Conservation (phyloP, 148 eudicot species). For the Rhododendron henanense region DNA sequence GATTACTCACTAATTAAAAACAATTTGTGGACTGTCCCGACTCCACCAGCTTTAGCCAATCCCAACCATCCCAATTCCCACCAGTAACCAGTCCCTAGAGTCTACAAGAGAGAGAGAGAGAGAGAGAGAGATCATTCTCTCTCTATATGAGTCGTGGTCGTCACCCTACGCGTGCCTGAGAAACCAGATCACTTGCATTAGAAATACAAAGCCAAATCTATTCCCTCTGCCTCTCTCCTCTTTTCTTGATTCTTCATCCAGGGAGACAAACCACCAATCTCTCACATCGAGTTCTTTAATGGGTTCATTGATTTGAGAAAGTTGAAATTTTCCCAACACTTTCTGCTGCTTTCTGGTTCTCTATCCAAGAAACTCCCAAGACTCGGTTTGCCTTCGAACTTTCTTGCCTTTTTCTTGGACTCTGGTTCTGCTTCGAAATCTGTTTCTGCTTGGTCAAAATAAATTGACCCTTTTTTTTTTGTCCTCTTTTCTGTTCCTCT, state of each 20-base stretch:
- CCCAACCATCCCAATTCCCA: not conserved
- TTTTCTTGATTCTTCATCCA: not conserved
- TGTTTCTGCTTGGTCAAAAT: not conserved
- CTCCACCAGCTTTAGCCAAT: constrained; percentile 4
- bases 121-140: not conserved
- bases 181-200: not conserved
- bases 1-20: not conserved
- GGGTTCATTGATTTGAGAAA: not conserved
- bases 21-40: not conserved
- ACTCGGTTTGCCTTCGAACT: not conserved
- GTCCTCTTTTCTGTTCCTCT: not conserved
- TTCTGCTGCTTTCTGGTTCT: not conserved
- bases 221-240: not conserved
- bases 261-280: not conserved
- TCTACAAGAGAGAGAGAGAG: not conserved
- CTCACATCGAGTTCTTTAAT: not conserved
- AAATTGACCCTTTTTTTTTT: not conserved
- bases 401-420: not conserved
- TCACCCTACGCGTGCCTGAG: not conserved
- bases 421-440: not conserved
- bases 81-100: not conserved
- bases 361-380: not conserved
- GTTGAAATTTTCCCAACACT: not conserved
- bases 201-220: not conserved
- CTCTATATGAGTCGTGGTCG: not conserved